Evolutionary conservation across 2,329 filamentous ascomycete species (phyloP).

Genomic region (Paraphoma sp.): DNA sequence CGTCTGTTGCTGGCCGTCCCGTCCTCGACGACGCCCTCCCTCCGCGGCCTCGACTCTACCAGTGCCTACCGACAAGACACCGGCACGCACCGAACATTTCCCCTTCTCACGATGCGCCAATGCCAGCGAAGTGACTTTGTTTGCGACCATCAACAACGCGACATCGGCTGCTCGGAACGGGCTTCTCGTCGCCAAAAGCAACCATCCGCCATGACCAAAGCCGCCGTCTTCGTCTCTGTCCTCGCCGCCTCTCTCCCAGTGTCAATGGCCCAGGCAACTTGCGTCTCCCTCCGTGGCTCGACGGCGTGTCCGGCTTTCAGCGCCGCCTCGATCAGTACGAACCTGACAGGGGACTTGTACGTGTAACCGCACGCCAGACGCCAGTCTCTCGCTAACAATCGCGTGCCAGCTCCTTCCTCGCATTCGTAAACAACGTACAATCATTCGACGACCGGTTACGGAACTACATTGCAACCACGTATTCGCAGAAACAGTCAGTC

Average conservation of each 20-base stretch:
- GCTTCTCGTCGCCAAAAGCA: slow-evolving; percentile 30
- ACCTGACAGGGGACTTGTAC: slow-evolving; percentile 70
- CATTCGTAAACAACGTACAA: slow-evolving; percentile 75
- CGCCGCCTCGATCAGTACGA: slow-evolving; percentile 73
- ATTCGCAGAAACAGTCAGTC: slow-evolving; percentile 78
- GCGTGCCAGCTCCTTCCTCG: slow-evolving; percentile 76
- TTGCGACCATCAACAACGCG: slow-evolving; percentile 10
- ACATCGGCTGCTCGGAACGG: slow-evolving; percentile 9
- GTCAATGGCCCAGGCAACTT: slow-evolving; percentile 50
- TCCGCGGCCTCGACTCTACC: slow-evolving; percentile 15
- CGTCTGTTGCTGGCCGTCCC: slow-evolving; percentile 34
- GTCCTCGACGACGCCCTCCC: slow-evolving; percentile 19
- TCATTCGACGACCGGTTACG: slow-evolving; percentile 80
- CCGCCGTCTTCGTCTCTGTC: slow-evolving; percentile 28
- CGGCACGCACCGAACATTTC: slow-evolving; percentile 9
- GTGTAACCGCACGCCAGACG: slow-evolving; percentile 34
- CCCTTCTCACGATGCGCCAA: slow-evolving; percentile 24
- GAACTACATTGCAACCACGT: slow-evolving; percentile 75
- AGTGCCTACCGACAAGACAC: slow-evolving; percentile 10
- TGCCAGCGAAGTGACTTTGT: slow-evolving; percentile 15
- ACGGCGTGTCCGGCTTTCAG: slow-evolving; percentile 75
- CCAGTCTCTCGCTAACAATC: slow-evolving; percentile 21
- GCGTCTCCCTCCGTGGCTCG: slow-evolving; percentile 75
- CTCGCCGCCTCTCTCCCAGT: slow-evolving; percentile 39
- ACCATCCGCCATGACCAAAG: slow-evolving; percentile 18